Evolutionary conservation across 1,284 basidiomycete species (phyloP), one percentile per base, ranked within the genome.

Genomic region (Spongispora temasekensis): DNA sequence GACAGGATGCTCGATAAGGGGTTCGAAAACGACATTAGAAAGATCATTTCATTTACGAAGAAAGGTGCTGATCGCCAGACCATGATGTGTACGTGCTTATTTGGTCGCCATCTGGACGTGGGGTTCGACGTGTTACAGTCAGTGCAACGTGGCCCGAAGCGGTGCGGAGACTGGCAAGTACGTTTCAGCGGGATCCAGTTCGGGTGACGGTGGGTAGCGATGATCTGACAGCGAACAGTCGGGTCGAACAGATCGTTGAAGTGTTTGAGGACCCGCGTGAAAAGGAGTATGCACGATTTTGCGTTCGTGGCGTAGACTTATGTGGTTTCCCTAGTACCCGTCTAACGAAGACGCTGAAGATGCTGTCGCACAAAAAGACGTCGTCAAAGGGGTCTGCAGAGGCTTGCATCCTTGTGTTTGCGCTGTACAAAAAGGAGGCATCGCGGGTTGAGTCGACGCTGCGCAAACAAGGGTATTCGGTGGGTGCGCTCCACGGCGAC

Each of bases 1-100:
- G 97, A 99, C 78, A 85, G 97, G 52, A 98, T 99, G 97, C 82
- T 99, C 53, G 97, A 99, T 76, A 95, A 93, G 71, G 97, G 97
- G 0, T 99, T 99, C 76, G 97, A 99, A 79, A 97, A 98, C 69
- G 97, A 99, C 75, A 98, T 99, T 65, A 84, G 95, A 54, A 85
- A 85, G 60, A 99, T 99, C 70, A 96, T 99, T 64, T 89, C 86
- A 9, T 82, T 86, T 68, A 89, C 90, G 31, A 90, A 90, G 66
- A 85, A 85, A 65, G 79, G 81, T 13, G 75, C 77, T 15, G 82
- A 86, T 58, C 82, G 94, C 37, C 94, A 97, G 77, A 97, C 94
- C 5, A 86, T 95, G 80, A 96, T 97, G 94, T 96, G 93, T 94
- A 73, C 69, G 90, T 57, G 32, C 34, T 25, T n/a, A n/a, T 31